Conservation (phyloP, 2,329 filamentous ascomycete genomes). For the Hypoxylon sp. region DNA sequence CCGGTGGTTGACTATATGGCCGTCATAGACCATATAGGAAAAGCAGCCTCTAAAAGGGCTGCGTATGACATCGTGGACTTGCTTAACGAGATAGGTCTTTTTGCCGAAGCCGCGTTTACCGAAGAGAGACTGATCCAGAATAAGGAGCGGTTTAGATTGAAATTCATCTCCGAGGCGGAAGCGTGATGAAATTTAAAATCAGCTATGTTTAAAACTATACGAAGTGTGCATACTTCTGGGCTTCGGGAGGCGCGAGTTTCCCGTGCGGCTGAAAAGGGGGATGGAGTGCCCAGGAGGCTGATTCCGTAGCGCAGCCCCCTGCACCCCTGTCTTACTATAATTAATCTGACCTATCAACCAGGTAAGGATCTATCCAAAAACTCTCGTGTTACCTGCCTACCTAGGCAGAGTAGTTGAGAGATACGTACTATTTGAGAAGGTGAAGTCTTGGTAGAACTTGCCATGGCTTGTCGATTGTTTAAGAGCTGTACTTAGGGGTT, state of each 20-base stretch:
- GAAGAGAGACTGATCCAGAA: conserved; percentile 18
- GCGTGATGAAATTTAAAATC: neutral
- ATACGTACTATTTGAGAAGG: neutral
- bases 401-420: neutral
- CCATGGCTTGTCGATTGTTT: neutral
- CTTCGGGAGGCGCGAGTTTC: neutral
- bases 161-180: conserved; percentile 8
- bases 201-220: neutral
- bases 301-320: neutral
- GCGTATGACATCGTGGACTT: conserved; percentile 33
- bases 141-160: conserved; percentile 6
- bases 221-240: neutral
- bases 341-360: neutral
- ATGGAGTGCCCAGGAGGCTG: neutral
- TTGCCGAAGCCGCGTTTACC: conserved; percentile 19
- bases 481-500: too few species aligned
- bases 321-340: conserved; percentile 6
- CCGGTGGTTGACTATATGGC: conserved; percentile 7
- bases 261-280: neutral
- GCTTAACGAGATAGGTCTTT: conserved; percentile 23
- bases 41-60: neutral
- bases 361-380: neutral
- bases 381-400: neutral
- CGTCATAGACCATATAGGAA: conserved; percentile 9
- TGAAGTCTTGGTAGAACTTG: neutral